These are phyloP conservation scores for Debaryomyces sp. DNA, from an alignment of 1,139 yeast species.

Conservation along the genomic window DNA sequence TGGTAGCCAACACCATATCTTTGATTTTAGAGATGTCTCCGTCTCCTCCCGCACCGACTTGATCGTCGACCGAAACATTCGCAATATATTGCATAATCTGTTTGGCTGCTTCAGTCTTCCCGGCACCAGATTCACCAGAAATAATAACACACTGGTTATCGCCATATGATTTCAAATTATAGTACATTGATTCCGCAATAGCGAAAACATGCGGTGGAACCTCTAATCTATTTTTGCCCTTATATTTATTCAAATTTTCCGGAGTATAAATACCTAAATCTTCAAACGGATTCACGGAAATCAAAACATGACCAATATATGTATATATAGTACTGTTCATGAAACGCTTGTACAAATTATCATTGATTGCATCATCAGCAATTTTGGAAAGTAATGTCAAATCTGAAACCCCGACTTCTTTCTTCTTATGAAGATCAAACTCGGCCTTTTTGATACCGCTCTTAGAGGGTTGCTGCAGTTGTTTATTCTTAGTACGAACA, in stretches of 20 bases:
- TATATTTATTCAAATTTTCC: conserved; percentile 70
- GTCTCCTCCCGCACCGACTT: conserved; percentile 41
- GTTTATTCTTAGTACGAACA: conserved; percentile 62
- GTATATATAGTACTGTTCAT: conserved; percentile 89
- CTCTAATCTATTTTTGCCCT: conserved; percentile 91
- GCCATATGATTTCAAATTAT: conserved; percentile 89
- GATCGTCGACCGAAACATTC: conserved; percentile 58
- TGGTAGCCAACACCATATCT: conserved; percentile 97
- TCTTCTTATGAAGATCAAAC: conserved; percentile 84
- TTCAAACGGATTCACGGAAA: conserved; percentile 95
- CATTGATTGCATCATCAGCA: conserved; percentile 90
- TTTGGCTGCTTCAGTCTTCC: conserved; percentile 98
- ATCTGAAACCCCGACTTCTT: conserved; percentile 97
- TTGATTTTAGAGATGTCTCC: conserved; percentile 76
- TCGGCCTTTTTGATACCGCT: conserved; percentile 85
- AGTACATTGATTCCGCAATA: conserved; percentile 96
- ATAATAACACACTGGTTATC: conserved; percentile 98
- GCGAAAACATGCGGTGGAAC: conserved; percentile 99
- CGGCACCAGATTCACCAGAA: conserved; percentile 99
- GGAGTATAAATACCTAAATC: conserved; percentile 94
- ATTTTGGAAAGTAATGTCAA: conserved; percentile 86
- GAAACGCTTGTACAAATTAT: conserved; percentile 85
- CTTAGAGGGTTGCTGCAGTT: conserved; percentile 58
- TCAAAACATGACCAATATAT: conserved; percentile 83
- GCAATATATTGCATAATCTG: conserved; percentile 98